A percentile compares a stretch with the other conserved stretches of the same genome.
Conservation (phyloP, 2,329 filamentous ascomycete genomes). For the Ceratocystiopsis brevicomis region DNA sequence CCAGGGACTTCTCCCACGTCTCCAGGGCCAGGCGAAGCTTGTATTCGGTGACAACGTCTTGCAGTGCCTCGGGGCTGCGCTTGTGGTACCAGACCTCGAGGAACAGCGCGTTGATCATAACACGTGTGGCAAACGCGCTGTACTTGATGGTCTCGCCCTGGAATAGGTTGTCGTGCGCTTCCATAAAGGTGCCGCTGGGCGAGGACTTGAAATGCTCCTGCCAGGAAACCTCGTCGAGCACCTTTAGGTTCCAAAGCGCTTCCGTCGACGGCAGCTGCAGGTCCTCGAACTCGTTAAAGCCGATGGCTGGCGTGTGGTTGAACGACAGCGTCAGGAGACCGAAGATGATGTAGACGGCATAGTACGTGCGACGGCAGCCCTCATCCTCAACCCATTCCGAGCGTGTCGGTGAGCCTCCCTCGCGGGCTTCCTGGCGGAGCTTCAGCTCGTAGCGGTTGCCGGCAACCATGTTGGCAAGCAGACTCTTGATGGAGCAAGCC, state of each 20-base stretch:
- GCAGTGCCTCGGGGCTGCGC: slow-evolving; percentile 88
- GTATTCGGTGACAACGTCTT: slow-evolving; percentile 95
- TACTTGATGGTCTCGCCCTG: slow-evolving; percentile 80
- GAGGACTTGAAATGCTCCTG: slow-evolving; percentile 55
- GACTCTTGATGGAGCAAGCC: slow-evolving; percentile 97
- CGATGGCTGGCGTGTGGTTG: slow-evolving; percentile 95
- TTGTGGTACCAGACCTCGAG: slow-evolving; percentile 98
- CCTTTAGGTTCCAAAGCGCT: slow-evolving; percentile 77
- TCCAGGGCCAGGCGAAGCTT: slow-evolving; percentile 88
- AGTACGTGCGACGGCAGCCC: slow-evolving; percentile 89
- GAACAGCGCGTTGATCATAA: slow-evolving; percentile 98
- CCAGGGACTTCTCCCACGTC: slow-evolving; percentile 96
- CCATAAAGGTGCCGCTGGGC: slow-evolving; percentile 68
- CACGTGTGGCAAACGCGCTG: slow-evolving; percentile 88
- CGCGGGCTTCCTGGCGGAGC: slow-evolving; percentile 73
- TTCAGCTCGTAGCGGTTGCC: slow-evolving; percentile 94
- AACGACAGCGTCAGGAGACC: slow-evolving; percentile 86
- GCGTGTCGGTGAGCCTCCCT: slow-evolving; percentile 54
- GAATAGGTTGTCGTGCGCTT: slow-evolving; percentile 88
- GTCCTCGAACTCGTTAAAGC: slow-evolving; percentile 94
- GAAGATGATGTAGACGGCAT: slow-evolving; percentile 98
- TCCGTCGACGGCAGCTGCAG: slow-evolving; percentile 85
- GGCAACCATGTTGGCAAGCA: slow-evolving; percentile 95
- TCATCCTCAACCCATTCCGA: slow-evolving; percentile 95
- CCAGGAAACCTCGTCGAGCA: slow-evolving; percentile 66